Conservation (phyloP, 2,329 filamentous ascomycete genomes). For the Zopfia rhizophila region DNA sequence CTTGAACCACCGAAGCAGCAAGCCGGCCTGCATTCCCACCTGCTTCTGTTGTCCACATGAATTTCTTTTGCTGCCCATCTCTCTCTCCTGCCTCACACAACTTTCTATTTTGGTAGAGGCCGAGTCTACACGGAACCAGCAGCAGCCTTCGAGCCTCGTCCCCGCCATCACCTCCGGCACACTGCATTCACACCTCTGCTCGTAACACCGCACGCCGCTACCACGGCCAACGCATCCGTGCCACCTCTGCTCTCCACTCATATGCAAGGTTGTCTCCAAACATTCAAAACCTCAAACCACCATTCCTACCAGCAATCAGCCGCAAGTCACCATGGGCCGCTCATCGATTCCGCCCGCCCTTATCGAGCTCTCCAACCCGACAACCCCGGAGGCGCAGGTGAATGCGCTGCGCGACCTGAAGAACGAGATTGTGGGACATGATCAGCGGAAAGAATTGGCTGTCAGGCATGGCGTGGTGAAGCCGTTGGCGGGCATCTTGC, state of each 20-base stretch:
- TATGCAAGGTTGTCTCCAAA: no score
- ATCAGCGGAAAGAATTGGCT: slow-evolving; percentile 84
- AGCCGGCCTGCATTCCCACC: no score
- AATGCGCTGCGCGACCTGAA: slow-evolving; percentile 78
- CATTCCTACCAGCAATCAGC: slow-evolving; percentile 1
- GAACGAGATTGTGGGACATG: slow-evolving; percentile 89
- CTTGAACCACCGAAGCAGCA: no score
- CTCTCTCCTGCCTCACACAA: no score
- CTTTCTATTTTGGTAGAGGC: no score
- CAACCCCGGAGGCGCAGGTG: slow-evolving; percentile 52
- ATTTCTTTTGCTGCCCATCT: no score
- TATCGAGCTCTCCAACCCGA: slow-evolving; percentile 51
- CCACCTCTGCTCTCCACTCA: slow-evolving; percentile 3
- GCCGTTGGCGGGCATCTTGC: slow-evolving; percentile 66
- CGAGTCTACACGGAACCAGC: no score
- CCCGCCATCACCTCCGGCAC: slow-evolving; percentile 8
- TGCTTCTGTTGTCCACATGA: no score
- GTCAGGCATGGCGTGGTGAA: slow-evolving; percentile 75
- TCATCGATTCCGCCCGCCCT: slow-evolving; percentile 49
- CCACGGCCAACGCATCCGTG: slow-evolving; percentile 10
- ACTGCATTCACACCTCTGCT: no score
- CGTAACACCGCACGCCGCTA: no score
- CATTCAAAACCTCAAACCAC: no score
- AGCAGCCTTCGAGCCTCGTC: no score
- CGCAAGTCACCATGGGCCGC: slow-evolving; percentile 42